These are phyloP conservation scores for Herpetospermum pedunculosum DNA, from an alignment of 306 rosid genomes.

Conservation along the genomic window DNA sequence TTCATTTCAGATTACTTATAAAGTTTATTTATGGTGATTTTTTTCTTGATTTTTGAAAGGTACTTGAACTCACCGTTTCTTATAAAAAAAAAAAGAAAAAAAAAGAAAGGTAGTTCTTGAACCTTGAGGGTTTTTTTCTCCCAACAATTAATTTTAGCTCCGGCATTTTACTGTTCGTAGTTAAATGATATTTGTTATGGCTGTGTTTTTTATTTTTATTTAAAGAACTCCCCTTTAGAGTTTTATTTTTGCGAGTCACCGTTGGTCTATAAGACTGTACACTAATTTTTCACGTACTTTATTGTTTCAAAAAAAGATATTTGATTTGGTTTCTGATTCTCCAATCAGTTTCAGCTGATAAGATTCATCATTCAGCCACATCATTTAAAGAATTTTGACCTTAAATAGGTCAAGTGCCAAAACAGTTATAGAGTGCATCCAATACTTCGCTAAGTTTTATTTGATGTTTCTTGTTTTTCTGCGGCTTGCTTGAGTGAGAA, in stretches of 20 bases:
- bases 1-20: neutral
- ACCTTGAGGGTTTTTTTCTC: neutral
- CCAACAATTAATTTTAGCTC: neutral
- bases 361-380: neutral
- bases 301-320: neutral
- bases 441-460: neutral
- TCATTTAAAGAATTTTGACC: neutral
- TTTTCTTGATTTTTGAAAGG: neutral
- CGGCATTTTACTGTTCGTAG: neutral
- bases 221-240: neutral
- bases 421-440: neutral
- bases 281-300: neutral
- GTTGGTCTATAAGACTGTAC: neutral
- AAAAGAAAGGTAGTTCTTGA: neutral
- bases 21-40: conserved; percentile 2
- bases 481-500: neutral
- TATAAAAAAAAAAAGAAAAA: no score
- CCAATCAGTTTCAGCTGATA: neutral
- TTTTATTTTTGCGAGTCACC: neutral
- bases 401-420: neutral
- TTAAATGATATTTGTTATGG: neutral
- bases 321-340: neutral
- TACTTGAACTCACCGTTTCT: no score
- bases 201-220: neutral
- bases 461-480: neutral